These are phyloP conservation scores for Olyra latifolia DNA, from an alignment of 176 grass and related monocot species.

Conservation along the genomic window DNA sequence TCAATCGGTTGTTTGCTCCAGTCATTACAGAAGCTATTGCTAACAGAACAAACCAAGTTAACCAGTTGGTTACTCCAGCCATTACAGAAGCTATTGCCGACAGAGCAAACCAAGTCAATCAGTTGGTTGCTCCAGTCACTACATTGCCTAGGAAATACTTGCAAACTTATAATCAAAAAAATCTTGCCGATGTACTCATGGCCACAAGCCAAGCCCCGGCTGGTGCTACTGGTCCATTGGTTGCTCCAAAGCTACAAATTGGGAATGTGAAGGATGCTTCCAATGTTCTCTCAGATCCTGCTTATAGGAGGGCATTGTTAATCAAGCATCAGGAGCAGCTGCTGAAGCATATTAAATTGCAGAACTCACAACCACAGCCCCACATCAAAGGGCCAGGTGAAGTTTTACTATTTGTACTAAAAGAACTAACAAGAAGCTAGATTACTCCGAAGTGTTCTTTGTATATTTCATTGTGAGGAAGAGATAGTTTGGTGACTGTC, in stretches of 20 bases:
- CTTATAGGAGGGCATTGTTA: constrained; percentile 24
- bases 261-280: constrained; percentile 33
- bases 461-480: neutral
- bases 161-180: constrained; percentile 22
- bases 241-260: constrained; percentile 35
- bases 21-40: neutral
- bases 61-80: constrained; percentile 8
- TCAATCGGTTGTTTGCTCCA: neutral
- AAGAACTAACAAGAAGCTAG: neutral
- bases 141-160: constrained; percentile 12
- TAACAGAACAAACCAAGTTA: constrained; percentile 7
- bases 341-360: constrained; percentile 44
- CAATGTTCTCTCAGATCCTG: constrained; percentile 22
- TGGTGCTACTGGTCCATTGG: constrained; percentile 20
- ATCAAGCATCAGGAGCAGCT: constrained; percentile 47
- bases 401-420: neutral
- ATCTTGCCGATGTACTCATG: neutral
- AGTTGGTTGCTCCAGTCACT: neutral
- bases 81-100: constrained; percentile 19
- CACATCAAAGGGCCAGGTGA: constrained; percentile 59
- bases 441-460: neutral
- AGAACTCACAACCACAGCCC: constrained; percentile 9
- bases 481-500: neutral
- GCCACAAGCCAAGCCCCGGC: neutral
- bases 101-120: constrained; percentile 14